Percentiles rank a stretch among this genome's conserved stretches.
Evolutionary conservation across 2,329 filamentous ascomycete species (phyloP).

Genomic region (Aspergillus vadensis): DNA sequence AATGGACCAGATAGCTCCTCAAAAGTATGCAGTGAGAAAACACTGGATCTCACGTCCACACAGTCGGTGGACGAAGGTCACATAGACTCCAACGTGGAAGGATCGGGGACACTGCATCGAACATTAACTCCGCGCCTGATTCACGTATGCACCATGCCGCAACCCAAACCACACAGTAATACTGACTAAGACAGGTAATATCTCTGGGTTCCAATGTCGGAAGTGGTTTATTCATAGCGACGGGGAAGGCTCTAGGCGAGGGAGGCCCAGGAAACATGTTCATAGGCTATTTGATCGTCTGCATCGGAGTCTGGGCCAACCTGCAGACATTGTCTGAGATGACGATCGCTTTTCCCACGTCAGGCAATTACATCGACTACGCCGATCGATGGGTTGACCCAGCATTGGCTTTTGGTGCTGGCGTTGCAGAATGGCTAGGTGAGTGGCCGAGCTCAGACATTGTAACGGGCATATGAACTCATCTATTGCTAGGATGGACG

Average conservation of each 20-base stretch:
- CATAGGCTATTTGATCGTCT: slow-evolving; percentile 7
- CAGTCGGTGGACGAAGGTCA: not conserved
- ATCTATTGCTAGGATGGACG: slow-evolving; percentile 10
- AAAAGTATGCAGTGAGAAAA: not conserved
- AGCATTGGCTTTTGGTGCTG: slow-evolving; percentile 43
- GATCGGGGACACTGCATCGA: not conserved
- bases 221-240: slow-evolving; percentile 15
- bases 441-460: not conserved
- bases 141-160: not conserved
- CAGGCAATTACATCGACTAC: slow-evolving; percentile 43
- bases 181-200: slow-evolving; percentile 2
- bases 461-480: not conserved
- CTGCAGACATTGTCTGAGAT: slow-evolving; percentile 15
- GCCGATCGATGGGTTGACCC: slow-evolving; percentile 43
- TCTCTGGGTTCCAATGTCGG: slow-evolving; percentile 10
- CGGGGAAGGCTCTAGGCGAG: slow-evolving; percentile 12
- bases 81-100: not conserved
- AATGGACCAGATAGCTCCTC: not conserved
- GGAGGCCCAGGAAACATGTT: slow-evolving; percentile 14
- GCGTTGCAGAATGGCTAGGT: slow-evolving; percentile 29
- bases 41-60: not conserved
- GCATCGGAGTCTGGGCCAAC: slow-evolving; percentile 14
- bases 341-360: slow-evolving; percentile 28
- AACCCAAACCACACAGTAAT: not conserved
- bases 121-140: not conserved